Evolutionary conservation across 768 basidiomycete species (phyloP), one percentile per base, ranked within the genome.

Genomic region (Chalciporus pseudorubinellus): DNA sequence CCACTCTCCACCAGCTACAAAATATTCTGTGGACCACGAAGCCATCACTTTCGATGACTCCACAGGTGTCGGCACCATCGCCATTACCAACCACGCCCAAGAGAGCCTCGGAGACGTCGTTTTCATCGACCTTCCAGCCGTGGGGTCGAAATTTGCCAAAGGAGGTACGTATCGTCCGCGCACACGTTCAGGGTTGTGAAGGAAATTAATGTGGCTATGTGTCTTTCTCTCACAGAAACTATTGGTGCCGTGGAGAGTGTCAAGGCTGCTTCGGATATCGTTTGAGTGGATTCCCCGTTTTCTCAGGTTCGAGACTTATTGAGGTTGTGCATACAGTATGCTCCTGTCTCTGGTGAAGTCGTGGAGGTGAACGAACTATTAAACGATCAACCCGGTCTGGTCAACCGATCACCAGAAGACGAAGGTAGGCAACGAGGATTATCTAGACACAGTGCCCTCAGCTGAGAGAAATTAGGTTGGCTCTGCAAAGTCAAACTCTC

Each of bases 231-330:
- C 22, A 2, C 54, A 94, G 94, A 89, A 41, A 72, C 84, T 57
- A 88, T 95, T 66, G 94, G 94, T 44, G 90, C 90, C 7, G 92
- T 98, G 10, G 94, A 97, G 71, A 95, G 93, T 55, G 94, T 97
- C 50, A 98, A 98, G 68, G 94, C 94, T 24, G 92, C 93, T 34
- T 95, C 94, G 2, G 94, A 98, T 66, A 94, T 98, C 64, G 91
- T 90, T 43, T 70, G 53, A 68, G 78, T 73, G 21, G 3, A 31
- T 43, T 6, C 51, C 10, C 24, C 43, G 6, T 52, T 36, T 13
- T 33, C 10, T 50, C 36, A 21, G 6, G n/a, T 42, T 46, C 21
- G 49, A 43, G 9, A 2, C 38, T 16, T 44, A 48, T 60, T 64
- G 54, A 53, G 3, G 24, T 18, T 31, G 24, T 31, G 43, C 34